Evolutionary conservation across 2,329 filamentous ascomycete genomes (phyloP).

Genomic region (Xylaria sp.): DNA sequence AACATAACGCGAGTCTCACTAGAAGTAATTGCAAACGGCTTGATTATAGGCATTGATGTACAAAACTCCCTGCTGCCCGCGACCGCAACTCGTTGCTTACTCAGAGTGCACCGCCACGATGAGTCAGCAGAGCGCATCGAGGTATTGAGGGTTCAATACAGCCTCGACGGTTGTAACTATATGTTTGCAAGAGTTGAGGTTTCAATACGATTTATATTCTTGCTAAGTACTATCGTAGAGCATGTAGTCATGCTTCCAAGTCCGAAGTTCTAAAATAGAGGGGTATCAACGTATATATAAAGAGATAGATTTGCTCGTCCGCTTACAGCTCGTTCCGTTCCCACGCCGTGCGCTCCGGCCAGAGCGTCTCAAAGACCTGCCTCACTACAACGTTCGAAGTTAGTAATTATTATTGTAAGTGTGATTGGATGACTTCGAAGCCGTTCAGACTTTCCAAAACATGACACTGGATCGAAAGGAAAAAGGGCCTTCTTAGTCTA

Average conservation of each 20-base stretch:
- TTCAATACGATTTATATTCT: not conserved
- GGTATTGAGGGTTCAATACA: too few relatives aligned
- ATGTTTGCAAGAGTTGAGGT: too few relatives aligned
- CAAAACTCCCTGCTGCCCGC: too few relatives aligned
- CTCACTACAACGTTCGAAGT: conserved; percentile 34
- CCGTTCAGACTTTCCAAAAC: not conserved
- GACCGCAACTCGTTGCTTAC: too few relatives aligned
- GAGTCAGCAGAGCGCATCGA: too few relatives aligned
- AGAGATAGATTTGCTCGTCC: not conserved
- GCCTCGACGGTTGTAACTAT: too few relatives aligned
- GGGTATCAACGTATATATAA: conserved; percentile 17
- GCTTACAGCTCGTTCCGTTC: conserved; percentile 20
- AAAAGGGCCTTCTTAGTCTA: not conserved
- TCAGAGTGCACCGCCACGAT: too few relatives aligned
- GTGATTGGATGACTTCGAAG: not conserved
- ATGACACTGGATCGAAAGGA: not conserved
- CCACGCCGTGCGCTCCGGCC: conserved; percentile 39
- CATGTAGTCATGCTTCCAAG: not conserved
- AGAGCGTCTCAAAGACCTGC: conserved; percentile 51
- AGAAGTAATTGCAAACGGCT: too few relatives aligned
- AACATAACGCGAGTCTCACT: too few relatives aligned
- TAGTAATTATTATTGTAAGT: not conserved
- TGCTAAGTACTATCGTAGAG: not conserved
- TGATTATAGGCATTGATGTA: too few relatives aligned
- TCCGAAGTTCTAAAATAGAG: not conserved